Evolutionary conservation across 2,329 filamentous ascomycete genomes (phyloP).

Genomic region (Colletotrichum graminicola): DNA sequence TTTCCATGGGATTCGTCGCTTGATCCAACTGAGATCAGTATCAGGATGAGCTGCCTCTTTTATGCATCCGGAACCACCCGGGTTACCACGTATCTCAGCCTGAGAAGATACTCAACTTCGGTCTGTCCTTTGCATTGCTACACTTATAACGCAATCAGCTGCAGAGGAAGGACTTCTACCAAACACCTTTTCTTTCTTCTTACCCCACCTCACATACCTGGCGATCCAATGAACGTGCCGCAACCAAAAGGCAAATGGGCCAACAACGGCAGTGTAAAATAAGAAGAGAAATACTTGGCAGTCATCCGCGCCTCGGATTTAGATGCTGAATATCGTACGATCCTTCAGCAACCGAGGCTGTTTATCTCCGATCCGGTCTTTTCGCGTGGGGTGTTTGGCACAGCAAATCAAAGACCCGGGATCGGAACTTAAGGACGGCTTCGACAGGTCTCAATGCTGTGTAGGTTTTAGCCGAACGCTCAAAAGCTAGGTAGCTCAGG

Average conservation of each 20-base stretch:
- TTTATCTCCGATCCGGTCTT: neutral
- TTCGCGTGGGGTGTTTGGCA: no score
- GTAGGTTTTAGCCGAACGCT: neutral
- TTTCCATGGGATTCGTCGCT: neutral
- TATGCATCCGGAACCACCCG: neutral
- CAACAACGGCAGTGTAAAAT: neutral
- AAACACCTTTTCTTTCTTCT: neutral
- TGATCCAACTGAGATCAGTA: neutral
- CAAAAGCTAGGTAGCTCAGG: neutral
- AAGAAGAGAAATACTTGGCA: neutral
- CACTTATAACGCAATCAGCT: neutral
- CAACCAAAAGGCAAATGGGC: no score
- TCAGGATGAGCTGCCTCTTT: neutral
- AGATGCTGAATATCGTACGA: neutral
- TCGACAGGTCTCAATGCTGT: no score
- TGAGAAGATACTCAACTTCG: neutral
- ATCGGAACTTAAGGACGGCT: neutral
- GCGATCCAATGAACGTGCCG: neutral
- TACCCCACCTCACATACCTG: neutral
- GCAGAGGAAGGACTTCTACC: neutral
- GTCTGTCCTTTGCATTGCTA: neutral
- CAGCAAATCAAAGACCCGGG: neutral
- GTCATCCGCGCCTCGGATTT: neutral
- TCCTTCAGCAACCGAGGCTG: neutral
- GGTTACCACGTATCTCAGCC: neutral